Evolutionary conservation across 345 rosid species (phyloP).

Genomic region (Cardamine chenopodiifolia): DNA sequence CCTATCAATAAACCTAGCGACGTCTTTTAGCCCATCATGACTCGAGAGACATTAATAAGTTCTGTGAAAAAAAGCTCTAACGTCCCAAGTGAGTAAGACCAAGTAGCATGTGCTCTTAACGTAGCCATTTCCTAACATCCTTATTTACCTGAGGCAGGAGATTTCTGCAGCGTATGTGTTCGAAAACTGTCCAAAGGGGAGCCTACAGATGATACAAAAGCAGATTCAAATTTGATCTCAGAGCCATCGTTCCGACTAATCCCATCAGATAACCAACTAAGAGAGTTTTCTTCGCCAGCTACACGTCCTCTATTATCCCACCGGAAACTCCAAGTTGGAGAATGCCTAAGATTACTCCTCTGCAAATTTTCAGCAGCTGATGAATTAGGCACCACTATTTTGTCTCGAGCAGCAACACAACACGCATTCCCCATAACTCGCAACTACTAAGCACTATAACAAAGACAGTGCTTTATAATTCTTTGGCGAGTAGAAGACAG

Average conservation of each 20-base stretch:
- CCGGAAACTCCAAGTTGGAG: conserved; percentile 91
- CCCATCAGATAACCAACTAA: conserved; percentile 73
- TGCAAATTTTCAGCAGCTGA: conserved; percentile 60
- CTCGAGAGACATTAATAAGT: neutral
- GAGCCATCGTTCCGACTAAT: conserved; percentile 56
- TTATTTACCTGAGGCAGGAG: conserved; percentile 76
- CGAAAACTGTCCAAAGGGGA: conserved; percentile 61
- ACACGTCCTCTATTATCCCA: conserved; percentile 98
- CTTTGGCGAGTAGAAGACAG: neutral
- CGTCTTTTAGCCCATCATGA: neutral
- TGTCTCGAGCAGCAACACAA: conserved; percentile 95
- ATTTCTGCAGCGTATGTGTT: conserved; percentile 63
- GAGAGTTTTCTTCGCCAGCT: conserved; percentile 86
- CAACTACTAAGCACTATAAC: conserved; percentile 9
- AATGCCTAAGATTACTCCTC: conserved; percentile 73
- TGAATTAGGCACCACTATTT: conserved; percentile 60
- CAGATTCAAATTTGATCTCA: conserved; percentile 60
- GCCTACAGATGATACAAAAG: conserved; percentile 69
- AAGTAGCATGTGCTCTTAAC: neutral
- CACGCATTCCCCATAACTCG: conserved; percentile 85
- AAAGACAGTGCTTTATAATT: conserved; percentile 1
- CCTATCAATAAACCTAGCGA: conserved; percentile 10
- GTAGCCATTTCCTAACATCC: neutral
- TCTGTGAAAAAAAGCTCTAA: neutral
- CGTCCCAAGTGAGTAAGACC: conserved; percentile 13